A percentile compares a stretch with the other conserved stretches of the same genome.
Evolutionary conservation across 306 rosid genomes (phyloP).

Genomic region (Corylus heterophylla): DNA sequence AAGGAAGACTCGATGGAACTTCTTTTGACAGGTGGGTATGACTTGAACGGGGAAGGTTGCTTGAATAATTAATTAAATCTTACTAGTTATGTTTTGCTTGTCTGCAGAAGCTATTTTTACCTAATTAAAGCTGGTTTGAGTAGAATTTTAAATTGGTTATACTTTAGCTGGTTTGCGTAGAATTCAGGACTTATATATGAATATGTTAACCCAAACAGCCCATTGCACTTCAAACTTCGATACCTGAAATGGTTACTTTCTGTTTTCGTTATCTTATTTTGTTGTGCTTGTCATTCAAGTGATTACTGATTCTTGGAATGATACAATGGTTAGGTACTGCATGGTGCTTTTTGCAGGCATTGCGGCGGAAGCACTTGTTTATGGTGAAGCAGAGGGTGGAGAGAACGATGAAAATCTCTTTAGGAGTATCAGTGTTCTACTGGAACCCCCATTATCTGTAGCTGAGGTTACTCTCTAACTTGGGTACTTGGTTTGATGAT

Average conservation of each 20-base stretch:
- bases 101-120: neutral
- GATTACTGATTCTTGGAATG: conserved; percentile 22
- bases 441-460: conserved; percentile 81
- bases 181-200: neutral
- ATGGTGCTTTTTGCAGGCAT: conserved; percentile 97
- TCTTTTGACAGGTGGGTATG: conserved; percentile 82
- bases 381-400: conserved; percentile 97
- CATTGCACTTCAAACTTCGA: neutral
- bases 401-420: conserved; percentile 96
- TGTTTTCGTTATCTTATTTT: neutral
- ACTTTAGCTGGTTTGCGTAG: neutral
- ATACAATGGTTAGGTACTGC: conserved; percentile 69
- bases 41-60: conserved; percentile 10
- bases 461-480: conserved; percentile 59
- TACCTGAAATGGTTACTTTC: neutral
- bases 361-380: conserved; percentile 95
- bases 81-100: neutral
- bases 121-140: conserved; percentile 1
- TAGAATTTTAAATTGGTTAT: conserved; percentile 4
- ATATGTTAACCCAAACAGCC: neutral
- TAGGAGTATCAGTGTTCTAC: conserved; percentile 68
- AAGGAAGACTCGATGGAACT: conserved; percentile 82
- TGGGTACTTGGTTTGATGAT: conserved; percentile 22
- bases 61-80: neutral
- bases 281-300: conserved; percentile 9